These are phyloP conservation scores for Termitomyces sp. DNA, from an alignment of 768 basidiomycete species.

Conservation along the genomic window DNA sequence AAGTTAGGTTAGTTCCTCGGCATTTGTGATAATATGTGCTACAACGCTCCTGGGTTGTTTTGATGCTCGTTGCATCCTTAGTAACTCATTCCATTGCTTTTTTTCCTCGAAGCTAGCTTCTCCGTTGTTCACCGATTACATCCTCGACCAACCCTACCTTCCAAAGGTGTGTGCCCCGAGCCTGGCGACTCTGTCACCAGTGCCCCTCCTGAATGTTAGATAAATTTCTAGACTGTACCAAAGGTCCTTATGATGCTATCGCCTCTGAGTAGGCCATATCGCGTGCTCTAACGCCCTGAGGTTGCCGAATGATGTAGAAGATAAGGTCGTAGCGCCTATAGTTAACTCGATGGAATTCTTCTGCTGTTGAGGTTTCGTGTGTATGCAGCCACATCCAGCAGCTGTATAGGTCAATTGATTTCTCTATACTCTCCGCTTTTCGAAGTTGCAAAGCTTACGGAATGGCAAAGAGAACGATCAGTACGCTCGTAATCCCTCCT, in stretches of 20 bases:
- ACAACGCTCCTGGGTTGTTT: slow-evolving; percentile 6
- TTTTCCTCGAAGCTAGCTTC: background rate
- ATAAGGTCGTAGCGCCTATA: too few relatives aligned
- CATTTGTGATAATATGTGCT: background rate
- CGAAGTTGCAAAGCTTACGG: background rate
- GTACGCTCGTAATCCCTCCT: background rate
- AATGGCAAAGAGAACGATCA: background rate
- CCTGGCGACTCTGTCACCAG: slow-evolving; percentile 39
- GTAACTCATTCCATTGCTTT: background rate
- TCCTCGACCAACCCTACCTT: slow-evolving; percentile 49
- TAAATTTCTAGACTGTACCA: background rate
- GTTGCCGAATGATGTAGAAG: too few relatives aligned
- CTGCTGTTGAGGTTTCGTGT: too few relatives aligned
- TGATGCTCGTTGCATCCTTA: slow-evolving; percentile 23
- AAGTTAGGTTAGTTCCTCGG: background rate
- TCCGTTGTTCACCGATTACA: slow-evolving; percentile 17
- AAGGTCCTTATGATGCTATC: too few relatives aligned
- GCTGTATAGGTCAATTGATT: too few relatives aligned
- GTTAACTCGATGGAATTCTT: background rate
- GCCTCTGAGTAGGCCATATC: background rate
- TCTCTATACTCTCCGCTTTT: background rate
- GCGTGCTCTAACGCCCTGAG: too few relatives aligned
- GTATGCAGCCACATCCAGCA: background rate
- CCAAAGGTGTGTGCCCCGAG: slow-evolving; percentile 39
- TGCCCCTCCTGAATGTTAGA: slow-evolving; percentile 34